phyloP scores from a whole-genome alignment of 352 stramenopile species.

The Phytophthora pisi region DNA sequence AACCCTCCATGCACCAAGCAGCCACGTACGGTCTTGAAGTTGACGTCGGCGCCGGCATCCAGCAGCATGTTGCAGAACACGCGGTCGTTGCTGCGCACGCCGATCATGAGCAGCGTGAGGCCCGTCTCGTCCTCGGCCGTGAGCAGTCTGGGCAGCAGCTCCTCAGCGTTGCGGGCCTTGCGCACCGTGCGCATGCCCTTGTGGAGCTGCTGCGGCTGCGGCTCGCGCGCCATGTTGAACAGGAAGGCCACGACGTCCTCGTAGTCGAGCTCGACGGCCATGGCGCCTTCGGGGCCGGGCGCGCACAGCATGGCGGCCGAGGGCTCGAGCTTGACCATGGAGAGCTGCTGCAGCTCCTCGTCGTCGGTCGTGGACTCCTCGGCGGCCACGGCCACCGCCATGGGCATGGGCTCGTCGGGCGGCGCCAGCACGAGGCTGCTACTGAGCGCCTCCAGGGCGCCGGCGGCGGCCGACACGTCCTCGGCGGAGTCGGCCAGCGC shows the following conservation, averaged over 20 bases:
- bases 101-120: conserved; percentile 85
- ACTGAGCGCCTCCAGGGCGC: conserved; percentile 39
- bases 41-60: conserved; percentile 78
- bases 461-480: conserved; percentile 19
- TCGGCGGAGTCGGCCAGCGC: conserved; percentile 17
- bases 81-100: conserved; percentile 66
- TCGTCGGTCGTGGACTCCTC: conserved; percentile 83
- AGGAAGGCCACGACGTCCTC: conserved; percentile 64
- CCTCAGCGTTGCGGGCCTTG: conserved; percentile 48
- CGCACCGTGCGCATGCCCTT: conserved; percentile 69
- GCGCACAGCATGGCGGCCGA: not conserved
- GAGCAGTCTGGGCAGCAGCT: conserved; percentile 59
- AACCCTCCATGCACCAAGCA: not conserved
- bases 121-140: conserved; percentile 78
- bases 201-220: conserved; percentile 53
- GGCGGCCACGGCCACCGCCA: conserved; percentile 42
- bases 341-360: conserved; percentile 77
- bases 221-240: conserved; percentile 66
- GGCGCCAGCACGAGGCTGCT: conserved; percentile 18
- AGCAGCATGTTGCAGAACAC: conserved; percentile 66
- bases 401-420: conserved; percentile 37
- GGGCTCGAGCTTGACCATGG: conserved; percentile 58
- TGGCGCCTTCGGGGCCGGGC: conserved; percentile 26
- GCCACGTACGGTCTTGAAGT: conserved; percentile 74
- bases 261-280: conserved; percentile 55